These are phyloP conservation scores for Agrocybe praecox DNA, from an alignment of 768 basidiomycete genomes.

Conservation along the genomic window DNA sequence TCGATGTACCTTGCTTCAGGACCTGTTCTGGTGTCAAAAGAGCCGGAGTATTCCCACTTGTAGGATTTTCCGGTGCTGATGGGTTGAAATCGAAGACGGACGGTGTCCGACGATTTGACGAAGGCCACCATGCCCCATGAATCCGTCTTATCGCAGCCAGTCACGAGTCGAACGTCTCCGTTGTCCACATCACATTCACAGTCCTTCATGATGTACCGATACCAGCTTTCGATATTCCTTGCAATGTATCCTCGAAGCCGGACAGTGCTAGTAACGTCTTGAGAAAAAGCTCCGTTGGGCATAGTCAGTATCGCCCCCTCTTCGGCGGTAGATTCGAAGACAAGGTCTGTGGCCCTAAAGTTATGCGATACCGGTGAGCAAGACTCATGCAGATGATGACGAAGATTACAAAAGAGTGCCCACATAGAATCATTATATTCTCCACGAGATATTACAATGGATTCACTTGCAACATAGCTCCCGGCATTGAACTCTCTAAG, in stretches of 20 bases:
- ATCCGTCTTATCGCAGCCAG: conserved; percentile 15
- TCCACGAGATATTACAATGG: conserved; percentile 1
- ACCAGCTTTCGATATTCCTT: conserved; percentile 16
- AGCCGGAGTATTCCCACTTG: conserved; percentile 7
- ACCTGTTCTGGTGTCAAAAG: conserved; percentile 1
- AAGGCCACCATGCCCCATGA: conserved; percentile 21
- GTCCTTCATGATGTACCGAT: conserved; percentile 13
- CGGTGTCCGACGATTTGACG: background rate
- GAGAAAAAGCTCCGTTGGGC: conserved; percentile 16
- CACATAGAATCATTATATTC: background rate
- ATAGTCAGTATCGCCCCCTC: conserved; percentile 22
- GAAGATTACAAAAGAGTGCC: background rate
- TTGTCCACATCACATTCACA: conserved; percentile 16
- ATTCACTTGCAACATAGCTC: conserved; percentile 8
- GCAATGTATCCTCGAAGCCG: conserved; percentile 11
- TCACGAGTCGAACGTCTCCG: conserved; percentile 20
- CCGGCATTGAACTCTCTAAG: background rate
- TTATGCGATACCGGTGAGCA: background rate
- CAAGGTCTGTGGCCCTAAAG: background rate
- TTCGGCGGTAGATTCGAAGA: conserved; percentile 12
- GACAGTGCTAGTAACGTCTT: conserved; percentile 3
- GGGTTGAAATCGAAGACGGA: conserved; percentile 3
- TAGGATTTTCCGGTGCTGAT: background rate
- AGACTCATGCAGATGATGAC: background rate
- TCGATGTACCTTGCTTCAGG: background rate